Evolutionary conservation across 495 filamentous ascomycete species (phyloP).

Genomic region (Penicillium cosmopolitanum): DNA sequence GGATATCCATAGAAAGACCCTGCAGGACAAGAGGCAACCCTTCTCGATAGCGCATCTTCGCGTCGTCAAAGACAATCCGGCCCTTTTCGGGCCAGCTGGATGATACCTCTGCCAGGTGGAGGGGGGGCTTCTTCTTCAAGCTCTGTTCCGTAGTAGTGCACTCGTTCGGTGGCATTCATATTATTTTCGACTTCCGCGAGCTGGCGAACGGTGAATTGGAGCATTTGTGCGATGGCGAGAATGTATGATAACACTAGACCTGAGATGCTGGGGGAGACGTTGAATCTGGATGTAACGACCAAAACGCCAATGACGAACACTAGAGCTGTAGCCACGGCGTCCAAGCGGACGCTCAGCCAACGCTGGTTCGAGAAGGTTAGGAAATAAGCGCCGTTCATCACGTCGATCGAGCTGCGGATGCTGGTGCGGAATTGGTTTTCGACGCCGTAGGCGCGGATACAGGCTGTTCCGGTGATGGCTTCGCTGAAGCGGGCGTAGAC

Average conservation of each 20-base stretch:
- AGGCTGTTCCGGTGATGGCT: slow-evolving; percentile 78
- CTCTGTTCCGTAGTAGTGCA: slow-evolving; percentile 87
- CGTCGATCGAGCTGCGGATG: slow-evolving; percentile 73
- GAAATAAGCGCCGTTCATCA: slow-evolving; percentile 93
- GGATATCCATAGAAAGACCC: slow-evolving; percentile 74
- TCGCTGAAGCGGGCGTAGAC: slow-evolving; percentile 95
- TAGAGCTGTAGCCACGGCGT: slow-evolving; percentile 77
- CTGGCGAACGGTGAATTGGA: slow-evolving; percentile 93
- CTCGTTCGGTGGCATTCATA: slow-evolving; percentile 94
- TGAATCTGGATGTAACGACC: slow-evolving; percentile 92
- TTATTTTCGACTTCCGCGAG: slow-evolving; percentile 95
- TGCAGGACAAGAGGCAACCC: slow-evolving; percentile 84
- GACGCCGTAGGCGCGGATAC: slow-evolving; percentile 87
- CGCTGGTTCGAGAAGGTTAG: slow-evolving; percentile 92
- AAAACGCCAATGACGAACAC: slow-evolving; percentile 88
- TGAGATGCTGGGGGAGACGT: slow-evolving; percentile 78
- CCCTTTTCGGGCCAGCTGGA: slow-evolving; percentile 81
- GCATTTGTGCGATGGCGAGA: slow-evolving; percentile 90
- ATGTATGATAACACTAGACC: slow-evolving; percentile 93
- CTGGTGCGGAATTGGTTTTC: slow-evolving; percentile 70
- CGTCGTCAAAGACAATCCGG: slow-evolving; percentile 80
- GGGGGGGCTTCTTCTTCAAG: slow-evolving; percentile 88
- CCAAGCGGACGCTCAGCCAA: slow-evolving; percentile 85
- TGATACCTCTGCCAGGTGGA: slow-evolving; percentile 68
- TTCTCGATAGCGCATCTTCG: slow-evolving; percentile 87